Evolutionary conservation across 345 rosid genomes (phyloP), one percentile per base, ranked within the genome.

Genomic region (Mangifera indica): DNA sequence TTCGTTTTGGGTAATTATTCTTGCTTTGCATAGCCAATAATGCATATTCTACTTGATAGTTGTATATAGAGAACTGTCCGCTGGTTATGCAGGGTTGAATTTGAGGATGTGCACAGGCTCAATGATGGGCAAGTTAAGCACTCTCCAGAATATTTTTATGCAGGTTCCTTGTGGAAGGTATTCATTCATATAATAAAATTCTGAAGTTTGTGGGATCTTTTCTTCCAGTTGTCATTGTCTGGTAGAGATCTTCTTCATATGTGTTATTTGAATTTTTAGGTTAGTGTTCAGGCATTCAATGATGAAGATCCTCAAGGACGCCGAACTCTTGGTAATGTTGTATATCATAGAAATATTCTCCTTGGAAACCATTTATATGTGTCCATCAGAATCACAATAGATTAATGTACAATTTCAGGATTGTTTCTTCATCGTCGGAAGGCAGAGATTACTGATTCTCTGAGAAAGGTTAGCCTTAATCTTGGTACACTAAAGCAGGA

Each of bases 111-210:
- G 58, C 93, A 82, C 80, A 83, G 98, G 83, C 97, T 95, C 64
- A 78, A 79, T 79, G 93, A 95, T 72, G 96, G 99, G 76, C 99
- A 95, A 83, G 99, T 95, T 63, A 90, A 90, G 93, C 96, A 92
- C 81, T 95, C 98, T 60, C 87, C 87, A 52, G 98, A 95, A 78
- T 82, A 85, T 73, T 95, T 95, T 71, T 95, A 89, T 78, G 98
- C 97, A 22, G 99, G 99, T 78, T 95, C 99, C 65, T 76, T 92
- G 79, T 95, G 98, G 99, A 92, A 95, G 99, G 98, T 91, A 83
- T 69, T 44, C 25, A 17, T 53, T 14, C 62, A 26, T 21, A 67
- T 15, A 14, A 72, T 15, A 14, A 72, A 54, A 45, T 66, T 62
- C 40, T 59, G 21, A 34, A 5, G 29, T 68, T 26, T 56, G 2